Conservation (phyloP, 1,284 basidiomycete species). For the Pascua sp. region DNA sequence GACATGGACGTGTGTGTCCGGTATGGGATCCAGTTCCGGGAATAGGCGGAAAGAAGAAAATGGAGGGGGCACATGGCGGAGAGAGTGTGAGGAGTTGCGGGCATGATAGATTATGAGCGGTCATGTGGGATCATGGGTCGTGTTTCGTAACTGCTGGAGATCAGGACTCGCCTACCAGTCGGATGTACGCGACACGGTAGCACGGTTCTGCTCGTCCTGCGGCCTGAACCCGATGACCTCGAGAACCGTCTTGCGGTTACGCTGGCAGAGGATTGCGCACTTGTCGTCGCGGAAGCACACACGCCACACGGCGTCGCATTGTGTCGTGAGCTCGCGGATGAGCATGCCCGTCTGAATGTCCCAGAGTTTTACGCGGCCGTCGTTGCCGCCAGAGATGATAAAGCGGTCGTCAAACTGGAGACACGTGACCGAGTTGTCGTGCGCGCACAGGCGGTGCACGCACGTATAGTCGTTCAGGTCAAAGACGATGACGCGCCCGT, state of each 20-base stretch:
- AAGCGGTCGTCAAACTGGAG: constrained; percentile 83
- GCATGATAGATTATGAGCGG: background rate
- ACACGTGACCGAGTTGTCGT: constrained; percentile 86
- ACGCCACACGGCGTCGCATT: constrained; percentile 83
- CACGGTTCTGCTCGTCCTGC: constrained; percentile 25
- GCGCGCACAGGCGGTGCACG: constrained; percentile 57
- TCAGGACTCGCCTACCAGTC: constrained; percentile 10
- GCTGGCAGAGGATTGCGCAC: constrained; percentile 77
- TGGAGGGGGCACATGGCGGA: background rate
- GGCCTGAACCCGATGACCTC: constrained; percentile 60
- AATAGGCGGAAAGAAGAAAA: too few species aligned
- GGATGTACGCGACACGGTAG: constrained; percentile 7
- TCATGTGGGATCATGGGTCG: too few species aligned
- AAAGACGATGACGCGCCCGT: constrained; percentile 90
- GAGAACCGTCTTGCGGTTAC: constrained; percentile 79
- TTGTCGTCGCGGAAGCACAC: constrained; percentile 73
- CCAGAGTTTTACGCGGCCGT: constrained; percentile 85
- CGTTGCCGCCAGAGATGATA: constrained; percentile 67
- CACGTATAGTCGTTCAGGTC: constrained; percentile 60
- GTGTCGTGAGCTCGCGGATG: constrained; percentile 71
- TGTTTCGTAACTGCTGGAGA: too few species aligned
- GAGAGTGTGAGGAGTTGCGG: background rate
- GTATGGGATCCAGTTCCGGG: too few species aligned
- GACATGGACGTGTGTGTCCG: too few species aligned
- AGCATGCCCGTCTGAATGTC: constrained; percentile 66